Base-by-base conservation (phyloP, 192 early-diverging fungal genomes). In the Geranomyces michiganensis region DNA sequence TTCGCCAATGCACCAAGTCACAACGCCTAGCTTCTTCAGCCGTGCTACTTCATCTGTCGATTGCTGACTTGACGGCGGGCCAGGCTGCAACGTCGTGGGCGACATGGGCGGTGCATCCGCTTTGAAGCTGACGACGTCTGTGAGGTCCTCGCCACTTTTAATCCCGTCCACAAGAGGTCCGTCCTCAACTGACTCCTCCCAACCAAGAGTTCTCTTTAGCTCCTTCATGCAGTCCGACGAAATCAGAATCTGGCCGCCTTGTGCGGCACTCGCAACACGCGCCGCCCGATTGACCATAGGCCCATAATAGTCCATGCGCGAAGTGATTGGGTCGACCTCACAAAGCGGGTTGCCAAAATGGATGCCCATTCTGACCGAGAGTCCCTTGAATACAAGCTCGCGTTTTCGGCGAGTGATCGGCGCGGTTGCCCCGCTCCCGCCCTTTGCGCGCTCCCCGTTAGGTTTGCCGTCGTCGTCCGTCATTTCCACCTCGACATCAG, bases 281-380 rank as follows among this genome's bases (percentile, higher is more conserved):
- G 91, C 85, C 1, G 93, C 89, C 13, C 92, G 88, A 73, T 96
- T 96, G 44, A 95, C 93, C 84, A 96, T 91, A 0, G 93, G 94
- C 0, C 94, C 94, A 85, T 93, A 96, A 77, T 96, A 96, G 77
- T 96, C 94, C 94, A 96, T 96, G 49, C 94, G 89, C 33, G 88
- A 83, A 24, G 94, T 96, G 53, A 95, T 85, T 14, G 93, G 92
- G 67, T 96, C 92, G 22, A 88, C 85, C 63, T 96, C 94, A 56
- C 90, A 94, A 3, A 94, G 88, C 2, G 93, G 93, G 17, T 75
- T 79, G 63, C 94, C 94, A 83, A 91, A 92, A 75, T 96, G 94
- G 73, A 96, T 89, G 29, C 94, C 94, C 92, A 96, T 96, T 26
- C 94, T 90, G 22, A 96, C 93, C 17, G 92, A 91, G 33, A 96